Conservation (phyloP, 2,329 filamentous ascomycete genomes). For the Penicillium capsulatum region DNA sequence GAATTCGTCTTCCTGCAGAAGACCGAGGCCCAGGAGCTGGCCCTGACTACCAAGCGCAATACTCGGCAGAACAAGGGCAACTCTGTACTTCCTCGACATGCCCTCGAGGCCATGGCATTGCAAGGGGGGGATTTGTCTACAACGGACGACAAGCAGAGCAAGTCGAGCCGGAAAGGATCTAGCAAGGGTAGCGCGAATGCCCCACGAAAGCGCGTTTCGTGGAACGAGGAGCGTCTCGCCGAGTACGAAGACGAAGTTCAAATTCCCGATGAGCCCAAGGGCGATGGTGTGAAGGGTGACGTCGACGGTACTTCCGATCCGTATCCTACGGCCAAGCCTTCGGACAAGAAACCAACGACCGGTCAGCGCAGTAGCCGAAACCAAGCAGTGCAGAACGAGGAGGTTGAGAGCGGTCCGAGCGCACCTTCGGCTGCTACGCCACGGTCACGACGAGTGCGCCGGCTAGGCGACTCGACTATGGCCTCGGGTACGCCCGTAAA, state of each 20-base stretch:
- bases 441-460: constrained; percentile 31
- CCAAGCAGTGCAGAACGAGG: constrained; percentile 11
- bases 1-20: constrained; percentile 44
- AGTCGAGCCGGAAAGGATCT: constrained; percentile 3
- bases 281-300: constrained; percentile 19
- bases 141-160: constrained; percentile 6
- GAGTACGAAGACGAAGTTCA: constrained; percentile 30
- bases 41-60: constrained; percentile 41
- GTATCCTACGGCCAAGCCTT: constrained; percentile 15
- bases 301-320: constrained; percentile 14
- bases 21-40: constrained; percentile 41
- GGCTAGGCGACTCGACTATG: constrained; percentile 26
- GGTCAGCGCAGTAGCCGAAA: constrained; percentile 25
- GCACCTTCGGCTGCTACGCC: constrained; percentile 24
- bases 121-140: constrained; percentile 4
- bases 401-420: constrained; percentile 12
- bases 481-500: constrained; percentile 22
- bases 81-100: constrained; percentile 32
- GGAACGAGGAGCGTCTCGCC: constrained; percentile 38
- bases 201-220: constrained; percentile 32
- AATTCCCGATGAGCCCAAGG: constrained; percentile 13
- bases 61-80: constrained; percentile 42
- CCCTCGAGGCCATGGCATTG: constrained; percentile 25
- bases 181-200: constrained; percentile 2
- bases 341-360: constrained; percentile 23